Evolutionary conservation across 2,329 filamentous ascomycete genomes (phyloP).

Genomic region (Cadophora sp.): DNA sequence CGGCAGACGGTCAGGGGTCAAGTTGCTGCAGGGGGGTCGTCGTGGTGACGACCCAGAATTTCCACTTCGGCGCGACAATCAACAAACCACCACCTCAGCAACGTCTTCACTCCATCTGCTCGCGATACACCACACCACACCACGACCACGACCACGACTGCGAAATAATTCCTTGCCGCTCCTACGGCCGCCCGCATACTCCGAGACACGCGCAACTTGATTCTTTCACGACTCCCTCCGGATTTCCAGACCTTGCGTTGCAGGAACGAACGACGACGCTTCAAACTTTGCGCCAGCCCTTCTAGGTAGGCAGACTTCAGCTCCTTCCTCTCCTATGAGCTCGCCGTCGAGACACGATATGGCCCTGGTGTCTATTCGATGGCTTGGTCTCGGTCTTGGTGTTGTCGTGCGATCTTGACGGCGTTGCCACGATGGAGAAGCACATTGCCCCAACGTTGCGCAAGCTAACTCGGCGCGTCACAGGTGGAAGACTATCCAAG

Average conservation of each 20-base stretch:
- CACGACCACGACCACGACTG: neutral
- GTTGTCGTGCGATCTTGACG: conserved; percentile 2
- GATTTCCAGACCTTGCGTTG: conserved; percentile 18
- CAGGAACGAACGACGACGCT: conserved; percentile 27
- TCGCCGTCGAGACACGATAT: neutral
- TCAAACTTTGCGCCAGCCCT: conserved; percentile 34
- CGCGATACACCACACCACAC: neutral
- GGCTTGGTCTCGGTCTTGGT: neutral
- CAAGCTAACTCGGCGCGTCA: conserved; percentile 42
- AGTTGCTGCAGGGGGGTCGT: conserved; percentile 30
- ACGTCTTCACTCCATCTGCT: conserved; percentile 7
- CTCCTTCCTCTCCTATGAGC: conserved; percentile 9
- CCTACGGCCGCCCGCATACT: conserved; percentile 4
- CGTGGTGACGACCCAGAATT: conserved; percentile 33
- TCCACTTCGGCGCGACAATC: conserved; percentile 31
- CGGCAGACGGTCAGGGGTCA: conserved; percentile 1
- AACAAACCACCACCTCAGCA: conserved; percentile 26
- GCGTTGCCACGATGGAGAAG: conserved; percentile 32
- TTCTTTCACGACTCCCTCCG: conserved; percentile 10
- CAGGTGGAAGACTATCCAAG: conserved; percentile 33
- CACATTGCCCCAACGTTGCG: conserved; percentile 30
- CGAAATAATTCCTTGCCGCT: neutral
- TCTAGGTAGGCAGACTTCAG: conserved; percentile 31
- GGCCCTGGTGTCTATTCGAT: neutral
- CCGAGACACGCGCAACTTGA: conserved; percentile 24